A percentile compares a stretch with the other conserved stretches of the same genome.
These are phyloP conservation scores for Macrophomina tecta DNA, from an alignment of 2,329 filamentous ascomycete species.

Conservation along the genomic window DNA sequence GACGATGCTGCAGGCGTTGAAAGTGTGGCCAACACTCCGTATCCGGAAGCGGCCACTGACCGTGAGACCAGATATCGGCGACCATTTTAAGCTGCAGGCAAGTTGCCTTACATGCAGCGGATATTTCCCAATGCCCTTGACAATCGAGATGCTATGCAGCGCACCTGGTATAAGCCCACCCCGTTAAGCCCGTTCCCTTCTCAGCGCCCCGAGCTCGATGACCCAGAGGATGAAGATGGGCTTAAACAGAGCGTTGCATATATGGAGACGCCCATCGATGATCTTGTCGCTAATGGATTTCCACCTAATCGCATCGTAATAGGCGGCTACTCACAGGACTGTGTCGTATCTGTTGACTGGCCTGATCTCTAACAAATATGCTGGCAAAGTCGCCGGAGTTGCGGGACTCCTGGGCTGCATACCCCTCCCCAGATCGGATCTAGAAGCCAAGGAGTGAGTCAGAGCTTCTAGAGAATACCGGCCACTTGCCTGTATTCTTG, in stretches of 20 bases:
- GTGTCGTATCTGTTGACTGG: slow-evolving; percentile 54
- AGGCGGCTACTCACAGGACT: slow-evolving; percentile 57
- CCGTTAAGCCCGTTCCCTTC: slow-evolving; percentile 48
- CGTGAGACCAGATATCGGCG: slow-evolving; percentile 45
- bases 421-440: slow-evolving; percentile 48
- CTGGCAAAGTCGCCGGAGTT: slow-evolving; percentile 49
- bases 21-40: slow-evolving; percentile 35
- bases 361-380: slow-evolving; percentile 46
- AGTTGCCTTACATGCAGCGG: slow-evolving; percentile 57
- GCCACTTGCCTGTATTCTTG: slow-evolving; percentile 52
- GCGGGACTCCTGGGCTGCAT: slow-evolving; percentile 57
- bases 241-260: slow-evolving; percentile 49
- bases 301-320: slow-evolving; percentile 52
- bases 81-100: slow-evolving; percentile 55
- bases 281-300: slow-evolving; percentile 49
- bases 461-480: slow-evolving; percentile 41
- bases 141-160: slow-evolving; percentile 53
- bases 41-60: too few relatives aligned
- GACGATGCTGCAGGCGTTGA: slow-evolving; percentile 54
- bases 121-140: slow-evolving; percentile 57
- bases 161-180: slow-evolving; percentile 56
- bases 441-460: slow-evolving; percentile 46
- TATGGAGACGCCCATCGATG: slow-evolving; percentile 51
- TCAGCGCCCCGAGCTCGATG: slow-evolving; percentile 50
- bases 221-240: slow-evolving; percentile 55